phyloP scores from a whole-genome alignment of 345 rosid genomes.

The Hibiscus syriacus region DNA sequence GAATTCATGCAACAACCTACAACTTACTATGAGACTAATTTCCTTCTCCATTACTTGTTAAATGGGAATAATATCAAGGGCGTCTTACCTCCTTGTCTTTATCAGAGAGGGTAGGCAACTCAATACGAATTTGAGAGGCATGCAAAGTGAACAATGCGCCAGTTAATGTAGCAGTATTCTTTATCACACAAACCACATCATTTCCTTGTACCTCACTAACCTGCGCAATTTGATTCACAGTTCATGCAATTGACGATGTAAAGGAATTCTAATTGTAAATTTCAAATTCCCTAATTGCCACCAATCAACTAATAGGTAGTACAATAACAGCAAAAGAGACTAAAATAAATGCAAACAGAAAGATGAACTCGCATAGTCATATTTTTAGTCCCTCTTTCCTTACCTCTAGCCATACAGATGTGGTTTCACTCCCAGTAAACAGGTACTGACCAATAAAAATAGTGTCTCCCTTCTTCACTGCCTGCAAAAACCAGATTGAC shows the following conservation, averaged over 20 bases:
- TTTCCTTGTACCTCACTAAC: constrained; percentile 75
- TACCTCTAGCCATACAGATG: constrained; percentile 98
- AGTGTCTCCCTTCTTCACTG: constrained; percentile 90
- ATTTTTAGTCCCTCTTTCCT: neutral
- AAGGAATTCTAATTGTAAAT: neutral
- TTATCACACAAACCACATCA: constrained; percentile 77
- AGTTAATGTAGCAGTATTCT: constrained; percentile 82
- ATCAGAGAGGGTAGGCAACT: constrained; percentile 80
- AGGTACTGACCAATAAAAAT: constrained; percentile 88
- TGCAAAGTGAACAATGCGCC: constrained; percentile 88
- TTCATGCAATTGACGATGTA: constrained; percentile 1
- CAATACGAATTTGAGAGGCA: constrained; percentile 79
- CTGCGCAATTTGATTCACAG: constrained; percentile 29
- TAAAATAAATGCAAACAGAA: neutral
- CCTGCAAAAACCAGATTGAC: constrained; percentile 44
- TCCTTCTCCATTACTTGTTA: neutral
- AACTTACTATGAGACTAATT: neutral
- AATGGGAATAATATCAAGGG: neutral
- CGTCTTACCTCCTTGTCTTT: constrained; percentile 77
- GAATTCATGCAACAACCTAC: constrained; percentile 7
- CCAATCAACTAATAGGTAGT: neutral
- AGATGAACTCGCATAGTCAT: neutral
- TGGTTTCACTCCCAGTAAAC: constrained; percentile 96
- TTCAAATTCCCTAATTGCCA: neutral
- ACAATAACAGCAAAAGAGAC: neutral